Evolutionary conservation across 2,329 filamentous ascomycete species (phyloP).

Genomic region (Verticillium dahliae): DNA sequence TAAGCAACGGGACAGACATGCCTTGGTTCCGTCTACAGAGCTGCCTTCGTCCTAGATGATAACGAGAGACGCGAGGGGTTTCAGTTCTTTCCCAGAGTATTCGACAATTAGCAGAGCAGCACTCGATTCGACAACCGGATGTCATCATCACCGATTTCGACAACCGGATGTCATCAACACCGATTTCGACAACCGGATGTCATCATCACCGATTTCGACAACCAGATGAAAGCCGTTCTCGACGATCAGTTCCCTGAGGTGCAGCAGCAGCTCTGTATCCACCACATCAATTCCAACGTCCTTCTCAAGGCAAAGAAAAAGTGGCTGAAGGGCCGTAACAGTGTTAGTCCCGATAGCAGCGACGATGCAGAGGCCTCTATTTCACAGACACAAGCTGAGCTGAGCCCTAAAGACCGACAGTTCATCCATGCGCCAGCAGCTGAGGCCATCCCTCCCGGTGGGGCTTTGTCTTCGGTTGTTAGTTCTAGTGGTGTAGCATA

Average conservation of each 20-base stretch:
- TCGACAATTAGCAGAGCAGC: neutral
- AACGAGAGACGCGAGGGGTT: slow-evolving; percentile 2
- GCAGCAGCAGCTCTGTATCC: slow-evolving; percentile 3
- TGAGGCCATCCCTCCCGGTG: no score
- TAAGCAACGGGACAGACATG: neutral
- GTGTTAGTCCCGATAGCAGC: no score
- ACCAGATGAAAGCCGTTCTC: slow-evolving; percentile 1
- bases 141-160: no score
- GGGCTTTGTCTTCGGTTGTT: no score
- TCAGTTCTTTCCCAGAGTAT: neutral
- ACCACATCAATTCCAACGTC: neutral
- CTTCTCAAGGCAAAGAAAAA: neutral
- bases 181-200: slow-evolving; percentile 3
- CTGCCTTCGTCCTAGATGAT: slow-evolving; percentile 1
- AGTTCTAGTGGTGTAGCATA: no score
- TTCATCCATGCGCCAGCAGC: no score
- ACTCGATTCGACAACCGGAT: no score
- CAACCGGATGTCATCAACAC: slow-evolving; percentile 1
- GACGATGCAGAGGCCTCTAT: no score
- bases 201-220: slow-evolving; percentile 4
- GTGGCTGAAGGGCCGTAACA: no score
- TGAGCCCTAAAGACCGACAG: no score
- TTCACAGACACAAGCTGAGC: no score
- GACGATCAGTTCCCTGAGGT: slow-evolving; percentile 1
- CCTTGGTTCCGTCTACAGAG: slow-evolving; percentile 1